These are phyloP conservation scores for Metarhizium sp. DNA, from an alignment of 2,329 filamentous ascomycete species.

Conservation along the genomic window DNA sequence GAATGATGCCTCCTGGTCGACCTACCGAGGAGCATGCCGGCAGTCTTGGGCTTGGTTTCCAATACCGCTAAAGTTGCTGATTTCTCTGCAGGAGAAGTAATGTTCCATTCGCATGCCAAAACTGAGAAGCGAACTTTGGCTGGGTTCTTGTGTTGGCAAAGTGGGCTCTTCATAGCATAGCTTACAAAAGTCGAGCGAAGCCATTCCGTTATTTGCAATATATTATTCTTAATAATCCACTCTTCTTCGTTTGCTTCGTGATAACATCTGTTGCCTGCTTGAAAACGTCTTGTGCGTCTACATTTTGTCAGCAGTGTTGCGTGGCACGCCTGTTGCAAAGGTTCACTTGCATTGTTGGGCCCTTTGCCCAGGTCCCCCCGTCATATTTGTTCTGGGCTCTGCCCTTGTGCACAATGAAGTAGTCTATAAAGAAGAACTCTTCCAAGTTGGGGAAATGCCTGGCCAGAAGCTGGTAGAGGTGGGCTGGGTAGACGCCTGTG, in stretches of 20 bases:
- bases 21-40: neutral
- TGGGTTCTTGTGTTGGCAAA: conserved; percentile 22
- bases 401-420: conserved; percentile 25
- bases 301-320: neutral
- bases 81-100: conserved; percentile 6
- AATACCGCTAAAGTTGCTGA: neutral
- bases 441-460: conserved; percentile 31
- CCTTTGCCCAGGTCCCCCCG: neutral
- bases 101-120: conserved; percentile 31
- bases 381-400: neutral
- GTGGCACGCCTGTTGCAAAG: neutral
- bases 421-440: conserved; percentile 35
- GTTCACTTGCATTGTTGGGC: neutral
- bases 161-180: conserved; percentile 24
- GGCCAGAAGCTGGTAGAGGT: conserved; percentile 34
- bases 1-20: neutral
- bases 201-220: conserved; percentile 28
- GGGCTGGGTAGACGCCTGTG: conserved; percentile 23
- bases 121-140: conserved; percentile 30
- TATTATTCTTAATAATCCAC: conserved; percentile 26
- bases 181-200: conserved; percentile 26
- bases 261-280: conserved; percentile 13
- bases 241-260: conserved; percentile 23
- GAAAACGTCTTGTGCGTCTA: conserved; percentile 3
- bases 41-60: neutral